Conservation (phyloP, 768 basidiomycete genomes). For the Pleurotus tuoliensis region DNA sequence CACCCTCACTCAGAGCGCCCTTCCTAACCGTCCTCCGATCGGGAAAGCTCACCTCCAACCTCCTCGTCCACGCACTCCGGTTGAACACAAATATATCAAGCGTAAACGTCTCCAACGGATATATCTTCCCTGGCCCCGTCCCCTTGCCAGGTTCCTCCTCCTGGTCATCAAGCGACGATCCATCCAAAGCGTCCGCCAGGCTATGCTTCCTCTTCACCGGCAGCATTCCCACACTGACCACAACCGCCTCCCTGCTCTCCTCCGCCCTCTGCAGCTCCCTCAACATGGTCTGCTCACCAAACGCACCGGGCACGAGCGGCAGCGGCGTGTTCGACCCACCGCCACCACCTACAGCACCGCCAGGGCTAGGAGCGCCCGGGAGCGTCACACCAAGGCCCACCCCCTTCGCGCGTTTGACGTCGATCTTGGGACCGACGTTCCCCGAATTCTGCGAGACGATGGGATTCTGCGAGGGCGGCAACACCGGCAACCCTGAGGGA, state of each 20-base stretch:
- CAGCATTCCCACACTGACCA: constrained; percentile 64
- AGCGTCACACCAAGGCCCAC: constrained; percentile 24
- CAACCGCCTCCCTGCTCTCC: constrained; percentile 50
- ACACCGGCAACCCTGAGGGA: constrained; percentile 40
- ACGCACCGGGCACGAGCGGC: constrained; percentile 43
- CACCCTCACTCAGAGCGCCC: constrained; percentile 24
- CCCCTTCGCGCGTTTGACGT: constrained; percentile 61
- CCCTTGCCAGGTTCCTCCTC: constrained; percentile 11
- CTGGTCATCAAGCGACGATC: constrained; percentile 12
- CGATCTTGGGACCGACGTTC: constrained; percentile 55
- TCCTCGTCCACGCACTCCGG: constrained; percentile 66
- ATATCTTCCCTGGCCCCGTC: constrained; percentile 45
- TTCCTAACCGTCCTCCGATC: constrained; percentile 45
- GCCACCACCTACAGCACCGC: constrained; percentile 14
- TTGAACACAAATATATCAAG: constrained; percentile 89
- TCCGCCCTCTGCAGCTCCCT: constrained; percentile 25
- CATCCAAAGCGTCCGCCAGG: constrained; percentile 7
- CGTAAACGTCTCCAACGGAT: constrained; percentile 71
- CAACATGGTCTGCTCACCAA: constrained; percentile 34
- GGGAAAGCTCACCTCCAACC: constrained; percentile 75
- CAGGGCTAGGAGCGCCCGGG: background rate
- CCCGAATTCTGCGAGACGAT: constrained; percentile 45
- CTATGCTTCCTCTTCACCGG: constrained; percentile 12
- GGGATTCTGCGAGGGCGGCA: constrained; percentile 55
- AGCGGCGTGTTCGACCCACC: constrained; percentile 50